Evolutionary conservation across 495 filamentous ascomycete genomes (phyloP), one percentile per base, ranked within the genome.

Genomic region (Parmelia sp.): DNA sequence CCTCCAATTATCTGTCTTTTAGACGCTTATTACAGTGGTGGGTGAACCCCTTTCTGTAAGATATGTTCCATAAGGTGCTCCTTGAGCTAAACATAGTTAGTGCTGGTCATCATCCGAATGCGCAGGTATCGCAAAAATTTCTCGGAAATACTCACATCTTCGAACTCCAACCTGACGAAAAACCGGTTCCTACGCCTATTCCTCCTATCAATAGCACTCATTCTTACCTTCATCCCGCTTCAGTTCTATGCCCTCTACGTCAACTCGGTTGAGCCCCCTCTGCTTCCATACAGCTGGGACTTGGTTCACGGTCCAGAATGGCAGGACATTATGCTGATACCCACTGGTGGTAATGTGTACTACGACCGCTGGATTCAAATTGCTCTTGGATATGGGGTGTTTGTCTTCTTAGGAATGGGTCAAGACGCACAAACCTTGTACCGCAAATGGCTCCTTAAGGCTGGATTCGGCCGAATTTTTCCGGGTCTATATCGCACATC

Each of bases 371-470:
- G 88, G 86, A 82, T 88, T 42, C 75, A 85, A 12, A 79, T 90
- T 59, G 76, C 77, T 1, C 76, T 83, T 2, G 83, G 83, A 0
- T 78, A 87, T 55, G 66, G 86, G 56, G 78, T 90, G 19, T 90
- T 95, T 67, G 62, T 84, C 44, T 88, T 92, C 78, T 96, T 96
- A 70, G 94, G 94, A 36, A 82, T 88, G 21, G 91, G 90, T 21
- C 78, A 76, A 27, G 93, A 96, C 63, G 90, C 89, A 6, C 74
- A 82, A n/a, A 80, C 80, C 53, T 84, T 88, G 74, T 96, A 97
- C 72, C 80, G 84, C 60, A 71, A 70, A 5, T 79, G 81, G 65
- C 75, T 87, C 5, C 70, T 79, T 36, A 70, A 64, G 15, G 8
- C 84, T 25, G 83, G 85, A 1, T 65, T 89, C 23, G 82, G 75